A percentile compares a stretch with the other conserved stretches of the same genome.
Evolutionary conservation across 306 rosid species (phyloP).

Genomic region (Cicer pinnatifidum): DNA sequence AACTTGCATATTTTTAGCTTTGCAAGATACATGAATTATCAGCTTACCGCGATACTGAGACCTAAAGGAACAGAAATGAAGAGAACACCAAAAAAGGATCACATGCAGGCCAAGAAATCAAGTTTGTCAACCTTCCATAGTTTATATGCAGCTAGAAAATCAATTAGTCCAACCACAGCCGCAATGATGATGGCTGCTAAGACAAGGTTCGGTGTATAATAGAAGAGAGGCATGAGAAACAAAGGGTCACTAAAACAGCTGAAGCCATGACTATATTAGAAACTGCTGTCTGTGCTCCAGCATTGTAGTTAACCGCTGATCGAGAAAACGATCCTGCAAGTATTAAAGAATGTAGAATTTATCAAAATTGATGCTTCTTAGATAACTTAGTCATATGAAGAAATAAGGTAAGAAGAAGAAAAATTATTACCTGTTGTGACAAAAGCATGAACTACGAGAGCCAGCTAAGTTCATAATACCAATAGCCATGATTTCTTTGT

Average conservation of each 20-base stretch:
- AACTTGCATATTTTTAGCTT: slow-evolving; percentile 39
- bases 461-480: slow-evolving; percentile 94
- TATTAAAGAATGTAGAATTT: neutral
- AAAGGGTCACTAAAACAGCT: slow-evolving; percentile 88
- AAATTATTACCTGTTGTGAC: slow-evolving; percentile 72
- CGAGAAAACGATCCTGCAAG: slow-evolving; percentile 91
- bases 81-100: slow-evolving; percentile 88
- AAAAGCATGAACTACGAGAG: slow-evolving; percentile 86
- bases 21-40: neutral
- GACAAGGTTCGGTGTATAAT: slow-evolving; percentile 85
- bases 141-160: slow-evolving; percentile 67
- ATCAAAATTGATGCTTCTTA: slow-evolving; percentile 28
- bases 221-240: slow-evolving; percentile 93
- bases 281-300: slow-evolving; percentile 85
- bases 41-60: slow-evolving; percentile 83
- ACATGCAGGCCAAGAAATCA: slow-evolving; percentile 82
- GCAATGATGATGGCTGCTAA: slow-evolving; percentile 85
- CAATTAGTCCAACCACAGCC: slow-evolving; percentile 86
- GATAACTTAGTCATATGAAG: slow-evolving; percentile 14
- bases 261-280: slow-evolving; percentile 87
- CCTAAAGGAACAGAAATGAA: slow-evolving; percentile 91
- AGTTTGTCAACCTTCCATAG: slow-evolving; percentile 95
- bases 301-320: slow-evolving; percentile 86
- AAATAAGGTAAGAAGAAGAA: slow-evolving; percentile 28
- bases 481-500: slow-evolving; percentile 98